These are phyloP conservation scores for Nicotiana noctiflora DNA, from an alignment of 257 asterid genomes.

Conservation along the genomic window DNA sequence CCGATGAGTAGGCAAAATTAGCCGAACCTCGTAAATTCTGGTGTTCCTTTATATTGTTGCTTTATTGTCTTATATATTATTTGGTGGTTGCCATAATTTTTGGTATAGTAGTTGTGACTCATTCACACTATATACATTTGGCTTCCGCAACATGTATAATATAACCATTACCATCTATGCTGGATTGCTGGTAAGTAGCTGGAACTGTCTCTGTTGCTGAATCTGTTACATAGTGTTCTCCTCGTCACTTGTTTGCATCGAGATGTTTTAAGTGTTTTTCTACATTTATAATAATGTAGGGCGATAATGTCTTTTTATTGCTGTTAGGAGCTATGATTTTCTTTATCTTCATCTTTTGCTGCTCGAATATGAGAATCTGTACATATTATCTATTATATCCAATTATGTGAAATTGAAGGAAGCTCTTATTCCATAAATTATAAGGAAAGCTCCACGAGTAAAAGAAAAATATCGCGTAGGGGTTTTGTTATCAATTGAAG, in stretches of 20 bases:
- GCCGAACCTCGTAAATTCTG: no score
- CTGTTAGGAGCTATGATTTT: constrained; percentile 25
- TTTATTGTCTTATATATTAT: no score
- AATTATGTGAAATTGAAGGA: not conserved
- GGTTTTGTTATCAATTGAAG: not conserved
- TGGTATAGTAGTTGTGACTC: no score
- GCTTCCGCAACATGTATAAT: no score
- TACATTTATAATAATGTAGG: constrained; percentile 18
- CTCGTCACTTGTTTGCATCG: constrained; percentile 22
- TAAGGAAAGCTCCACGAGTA: not conserved
- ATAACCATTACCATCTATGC: not conserved
- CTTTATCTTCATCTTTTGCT: constrained; percentile 22
- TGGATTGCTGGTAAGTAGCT: not conserved
- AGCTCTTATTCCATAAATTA: not conserved
- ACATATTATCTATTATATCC: constrained; percentile 30
- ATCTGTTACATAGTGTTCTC: constrained; percentile 15
- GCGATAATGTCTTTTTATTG: constrained; percentile 12
- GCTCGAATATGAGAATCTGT: constrained; percentile 20
- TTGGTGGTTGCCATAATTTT: no score
- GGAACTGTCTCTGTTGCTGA: constrained; percentile 21
- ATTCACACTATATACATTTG: no score
- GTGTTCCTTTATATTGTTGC: no score
- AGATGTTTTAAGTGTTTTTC: constrained; percentile 11
- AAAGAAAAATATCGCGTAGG: not conserved
- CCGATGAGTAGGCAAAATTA: no score